These are phyloP conservation scores for Chionographis japonica DNA, from an alignment of 106 monocot species.

Conservation along the genomic window DNA sequence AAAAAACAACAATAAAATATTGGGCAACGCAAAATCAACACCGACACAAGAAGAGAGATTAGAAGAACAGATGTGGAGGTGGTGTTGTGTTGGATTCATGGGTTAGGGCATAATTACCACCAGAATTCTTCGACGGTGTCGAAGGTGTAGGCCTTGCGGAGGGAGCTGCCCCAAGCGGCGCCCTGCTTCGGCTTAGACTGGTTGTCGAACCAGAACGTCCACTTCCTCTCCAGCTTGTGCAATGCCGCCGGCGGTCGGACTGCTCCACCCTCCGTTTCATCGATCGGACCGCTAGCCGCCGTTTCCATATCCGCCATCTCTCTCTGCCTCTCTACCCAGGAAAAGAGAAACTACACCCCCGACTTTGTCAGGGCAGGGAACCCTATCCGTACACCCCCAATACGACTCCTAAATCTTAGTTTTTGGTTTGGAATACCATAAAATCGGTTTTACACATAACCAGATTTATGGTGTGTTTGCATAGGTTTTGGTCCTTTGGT, in stretches of 20 bases:
- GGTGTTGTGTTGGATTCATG: neutral
- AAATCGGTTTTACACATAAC: too few species aligned
- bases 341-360: too few species aligned
- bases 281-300: neutral
- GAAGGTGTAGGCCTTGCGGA: constrained; percentile 79
- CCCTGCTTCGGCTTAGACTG: constrained; percentile 86
- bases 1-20: too few species aligned
- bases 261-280: constrained; percentile 2
- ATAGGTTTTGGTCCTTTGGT: too few species aligned
- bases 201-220: constrained; percentile 99
- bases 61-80: too few species aligned
- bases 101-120: constrained; percentile 37
- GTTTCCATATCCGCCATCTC: constrained; percentile 25
- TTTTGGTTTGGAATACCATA: too few species aligned
- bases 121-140: constrained; percentile 98
- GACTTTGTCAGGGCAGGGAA: too few species aligned
- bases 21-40: too few species aligned
- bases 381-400: too few species aligned
- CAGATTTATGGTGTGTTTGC: too few species aligned
- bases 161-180: constrained; percentile 82
- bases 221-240: constrained; percentile 84
- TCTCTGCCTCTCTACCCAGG: neutral
- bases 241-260: constrained; percentile 5
- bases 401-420: too few species aligned
- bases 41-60: too few species aligned